Base-by-base conservation (phyloP, 2,329 filamentous ascomycete genomes). In the Sarocladium oryzae region DNA sequence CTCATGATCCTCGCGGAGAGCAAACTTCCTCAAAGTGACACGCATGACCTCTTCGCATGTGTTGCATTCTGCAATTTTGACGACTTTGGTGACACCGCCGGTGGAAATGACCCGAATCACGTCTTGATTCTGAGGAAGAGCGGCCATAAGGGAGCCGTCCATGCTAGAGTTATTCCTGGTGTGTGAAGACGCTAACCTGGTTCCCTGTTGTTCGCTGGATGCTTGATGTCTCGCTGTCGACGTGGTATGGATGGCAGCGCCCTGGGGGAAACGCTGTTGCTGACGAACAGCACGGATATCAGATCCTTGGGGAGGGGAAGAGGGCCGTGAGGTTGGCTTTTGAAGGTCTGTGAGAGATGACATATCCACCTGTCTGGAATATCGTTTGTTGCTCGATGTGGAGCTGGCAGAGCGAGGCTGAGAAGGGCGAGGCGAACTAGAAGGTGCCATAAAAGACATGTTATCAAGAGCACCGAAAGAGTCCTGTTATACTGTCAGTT, bases 81-180 rank as follows among this genome's bases (percentile, higher is more conserved):
- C 84, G 21, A 96, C 91, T 63, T 95, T 96, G 45, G 90, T 95
- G 55, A 90, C 84, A 49, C 91, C 93, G 55, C 85, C 89, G 46
- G 90, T 93, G 58, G 88, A 96, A 63, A 97, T 96, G 58, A 96
- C 89, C 56, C 91, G 82, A 56, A 97, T 95, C 54, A 96, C 82
- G 54, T 91, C 87, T 66, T 95, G 89, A 67, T 90, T 88, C 57
- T 85, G 79, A 52, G 91, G 91, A 61, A 96, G 73, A 54, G 86
- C 86, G 57, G 89, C 88, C 79, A 92, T 93, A 56, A 92, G 84
- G 58, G 89, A 85, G 55, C 85, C 86, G 67, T 96, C 91, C 62
- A 92, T 78, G 67, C 89, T 95, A 51, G 87, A 88, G 61, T 87
- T 87, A 59, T 88, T 88, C 62, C 88, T 82, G 51, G 86, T 82